A percentile compares a stretch with the other conserved stretches of the same genome.
phyloP scores from a whole-genome alignment of 768 basidiomycete species.

The Gymnopilus junonius region DNA sequence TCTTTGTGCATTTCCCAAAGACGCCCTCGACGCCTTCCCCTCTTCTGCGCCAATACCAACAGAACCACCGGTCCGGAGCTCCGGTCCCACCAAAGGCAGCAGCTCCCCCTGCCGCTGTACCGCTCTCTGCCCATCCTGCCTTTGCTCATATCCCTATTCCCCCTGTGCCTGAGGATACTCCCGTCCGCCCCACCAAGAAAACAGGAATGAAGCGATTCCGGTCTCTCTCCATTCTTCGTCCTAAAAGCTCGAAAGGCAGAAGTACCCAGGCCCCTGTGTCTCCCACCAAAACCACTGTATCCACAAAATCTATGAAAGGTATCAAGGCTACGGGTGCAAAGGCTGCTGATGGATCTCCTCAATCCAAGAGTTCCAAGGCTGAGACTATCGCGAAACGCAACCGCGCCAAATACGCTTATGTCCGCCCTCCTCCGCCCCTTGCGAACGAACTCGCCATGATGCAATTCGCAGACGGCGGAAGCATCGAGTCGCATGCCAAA shows the following conservation, averaged over 20 bases:
- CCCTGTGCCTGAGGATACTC: constrained; percentile 22
- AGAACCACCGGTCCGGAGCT: constrained; percentile 13
- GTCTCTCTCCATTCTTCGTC: constrained; percentile 54
- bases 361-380: constrained; percentile 21
- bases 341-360: neutral
- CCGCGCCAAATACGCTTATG: constrained; percentile 52
- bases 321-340: constrained; percentile 7
- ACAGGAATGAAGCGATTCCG: constrained; percentile 28
- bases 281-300: constrained; percentile 21
- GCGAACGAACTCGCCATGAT: constrained; percentile 69
- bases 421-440: constrained; percentile 54
- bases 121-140: constrained; percentile 17
- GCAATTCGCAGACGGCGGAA: constrained; percentile 73
- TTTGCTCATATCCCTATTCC: constrained; percentile 26
- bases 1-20: constrained; percentile 63
- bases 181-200: constrained; percentile 16
- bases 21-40: constrained; percentile 50
- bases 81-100: constrained; percentile 15
- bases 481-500: constrained; percentile 54
- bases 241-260: constrained; percentile 40
- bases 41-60: constrained; percentile 26
- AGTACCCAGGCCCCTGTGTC: constrained; percentile 20
- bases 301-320: constrained; percentile 20
- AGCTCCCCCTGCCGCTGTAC: constrained; percentile 13
- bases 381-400: constrained; percentile 48